Evolutionary conservation across 129 eudicot species (phyloP), one percentile per base, ranked within the genome.

Genomic region (Flaveria ramosissima): DNA sequence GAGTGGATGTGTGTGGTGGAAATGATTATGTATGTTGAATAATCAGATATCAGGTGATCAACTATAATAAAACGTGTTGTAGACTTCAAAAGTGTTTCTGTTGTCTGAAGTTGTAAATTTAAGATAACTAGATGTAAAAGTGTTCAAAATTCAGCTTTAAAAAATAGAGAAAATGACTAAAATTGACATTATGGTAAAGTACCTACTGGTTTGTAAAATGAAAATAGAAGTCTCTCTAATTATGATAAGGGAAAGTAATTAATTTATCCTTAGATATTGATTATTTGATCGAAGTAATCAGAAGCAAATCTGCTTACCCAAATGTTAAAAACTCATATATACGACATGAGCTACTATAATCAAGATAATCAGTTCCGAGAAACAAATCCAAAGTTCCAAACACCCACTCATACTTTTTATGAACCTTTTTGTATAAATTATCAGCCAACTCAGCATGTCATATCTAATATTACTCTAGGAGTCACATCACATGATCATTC

Each of bases 401-500:
- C 21, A 14, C 21, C 69, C 19, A 20, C 42, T 63, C 45, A 14
- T 63, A 45, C 69, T 63, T 63, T 63, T 14, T 16, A 63, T 27
- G 46, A 16, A 63, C 69, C 45, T 63, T 63, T 63, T 30, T 63
- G 9, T 63, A 27, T 14, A 5, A 63, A 63, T 15, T 63, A 14
- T 13, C 32, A 63, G 45, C 69, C 69, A 63, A 14, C 21, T 30
- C 46, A 63, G 69, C 46, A 27, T 14, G 69, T 32, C 45, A 27
- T 63, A 63, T 27, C 45, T 63, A 63, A 26, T 63, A 63, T 45
- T 36, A 36, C 7, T 36, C 41, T 30, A 63, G 69, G 26, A 24
- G 46, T 63, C 69, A 63, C 69, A 63, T 32, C 69, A 63, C 46
- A 63, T 63, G 69, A 63, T 63, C 46, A 10, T 63, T 63, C 46